Percentiles rank a stretch among this genome's conserved stretches.
Evolutionary conservation across 2,329 filamentous ascomycete genomes (phyloP).

Genomic region (Pseudonectria foliicola): DNA sequence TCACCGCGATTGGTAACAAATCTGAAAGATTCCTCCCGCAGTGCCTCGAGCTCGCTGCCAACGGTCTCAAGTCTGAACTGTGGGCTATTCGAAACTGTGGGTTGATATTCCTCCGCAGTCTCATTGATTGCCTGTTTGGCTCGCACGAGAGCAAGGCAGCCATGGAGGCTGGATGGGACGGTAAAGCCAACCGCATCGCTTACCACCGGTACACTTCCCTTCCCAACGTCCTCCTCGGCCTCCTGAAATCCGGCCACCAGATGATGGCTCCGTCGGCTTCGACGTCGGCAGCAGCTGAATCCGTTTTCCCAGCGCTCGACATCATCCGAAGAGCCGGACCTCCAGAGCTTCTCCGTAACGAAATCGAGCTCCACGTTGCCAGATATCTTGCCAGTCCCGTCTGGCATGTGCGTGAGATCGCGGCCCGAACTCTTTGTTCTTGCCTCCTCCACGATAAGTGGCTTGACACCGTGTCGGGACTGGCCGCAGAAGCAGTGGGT

Average conservation of each 20-base stretch:
- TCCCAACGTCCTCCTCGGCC: slow-evolving; percentile 53
- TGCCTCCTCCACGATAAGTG: slow-evolving; percentile 49
- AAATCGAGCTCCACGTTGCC: slow-evolving; percentile 52
- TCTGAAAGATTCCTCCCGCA: slow-evolving; percentile 69
- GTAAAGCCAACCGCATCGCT: slow-evolving; percentile 56
- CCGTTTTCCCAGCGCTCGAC: slow-evolving; percentile 76
- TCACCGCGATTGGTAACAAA: slow-evolving; percentile 63
- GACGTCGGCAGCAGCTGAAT: slow-evolving; percentile 48
- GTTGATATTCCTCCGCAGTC: slow-evolving; percentile 76
- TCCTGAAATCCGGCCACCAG: slow-evolving; percentile 49
- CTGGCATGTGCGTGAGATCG: slow-evolving; percentile 79
- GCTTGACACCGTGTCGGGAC: slow-evolving; percentile 32
- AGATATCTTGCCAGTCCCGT: slow-evolving; percentile 60
- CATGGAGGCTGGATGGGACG: slow-evolving; percentile 58
- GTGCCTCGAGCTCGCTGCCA: slow-evolving; percentile 71
- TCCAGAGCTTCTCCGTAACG: slow-evolving; percentile 46
- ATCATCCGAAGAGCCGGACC: slow-evolving; percentile 67
- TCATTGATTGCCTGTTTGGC: slow-evolving; percentile 73
- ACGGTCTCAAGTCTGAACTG: slow-evolving; percentile 69
- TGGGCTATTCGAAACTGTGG: slow-evolving; percentile 96
- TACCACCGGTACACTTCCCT: slow-evolving; percentile 64
- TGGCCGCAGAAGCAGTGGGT: slow-evolving; percentile 27
- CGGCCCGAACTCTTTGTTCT: slow-evolving; percentile 63
- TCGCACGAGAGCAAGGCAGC: slow-evolving; percentile 62
- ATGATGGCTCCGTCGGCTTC: slow-evolving; percentile 33